These are phyloP conservation scores for Colletotrichum tropicale DNA, from an alignment of 2,329 filamentous ascomycete genomes.

Conservation along the genomic window DNA sequence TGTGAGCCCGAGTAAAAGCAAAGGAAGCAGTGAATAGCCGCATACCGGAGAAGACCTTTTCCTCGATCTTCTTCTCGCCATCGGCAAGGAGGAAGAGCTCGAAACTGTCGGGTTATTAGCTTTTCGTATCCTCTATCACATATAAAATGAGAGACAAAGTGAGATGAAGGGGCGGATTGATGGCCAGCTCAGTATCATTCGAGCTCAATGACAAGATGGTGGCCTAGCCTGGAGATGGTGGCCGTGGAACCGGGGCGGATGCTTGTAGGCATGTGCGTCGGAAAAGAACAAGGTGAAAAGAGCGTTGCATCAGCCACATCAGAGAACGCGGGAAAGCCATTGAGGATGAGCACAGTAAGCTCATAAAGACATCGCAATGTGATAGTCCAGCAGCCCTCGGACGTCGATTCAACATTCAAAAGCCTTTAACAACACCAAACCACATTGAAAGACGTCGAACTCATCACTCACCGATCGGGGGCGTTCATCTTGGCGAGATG, in stretches of 20 bases:
- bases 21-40: conserved; percentile 22
- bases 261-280: background rate
- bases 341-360: background rate
- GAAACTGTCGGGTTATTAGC: conserved; percentile 62
- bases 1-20: background rate
- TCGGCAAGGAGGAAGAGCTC: conserved; percentile 89
- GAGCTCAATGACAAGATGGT: background rate
- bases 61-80: conserved; percentile 92
- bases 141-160: background rate
- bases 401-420: background rate
- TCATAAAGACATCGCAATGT: background rate
- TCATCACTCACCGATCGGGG: conserved; percentile 54
- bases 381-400: background rate
- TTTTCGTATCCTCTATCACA: background rate
- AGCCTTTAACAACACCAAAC: background rate
- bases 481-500: conserved; percentile 53
- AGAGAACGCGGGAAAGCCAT: background rate
- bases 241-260: background rate
- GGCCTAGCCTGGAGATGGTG: background rate
- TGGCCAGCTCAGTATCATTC: background rate
- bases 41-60: conserved; percentile 87
- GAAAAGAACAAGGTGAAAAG: background rate
- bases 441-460: background rate
- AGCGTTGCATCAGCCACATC: background rate
- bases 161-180: background rate